Evolutionary conservation across 2,329 filamentous ascomycete species (phyloP), one percentile per base, ranked within the genome.

Genomic region (Coleophoma eucalyptorum): DNA sequence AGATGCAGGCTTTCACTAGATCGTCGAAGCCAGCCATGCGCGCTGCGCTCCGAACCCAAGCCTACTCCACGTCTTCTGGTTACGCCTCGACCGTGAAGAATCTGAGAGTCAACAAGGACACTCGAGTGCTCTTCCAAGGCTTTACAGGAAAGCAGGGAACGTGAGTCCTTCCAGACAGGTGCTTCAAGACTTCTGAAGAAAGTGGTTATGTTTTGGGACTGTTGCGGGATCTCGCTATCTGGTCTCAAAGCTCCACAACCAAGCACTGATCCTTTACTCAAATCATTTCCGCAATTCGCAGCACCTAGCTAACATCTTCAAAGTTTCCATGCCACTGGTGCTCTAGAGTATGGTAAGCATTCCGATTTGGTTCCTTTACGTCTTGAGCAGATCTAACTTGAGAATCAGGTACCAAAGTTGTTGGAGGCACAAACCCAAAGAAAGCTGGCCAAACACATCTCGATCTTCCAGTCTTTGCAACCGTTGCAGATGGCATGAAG

Each of bases 401-500:
- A 34, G 16, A 34, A 48, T 56, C 65, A 95, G 90, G 93, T 71
- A 99, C 94, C 65, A 93, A 96, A 71, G 90, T 99, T 61, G 91
- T 99, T 61, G 94, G 94, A 72, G 94, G 94, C 69, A 97, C 93
- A 68, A 97, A 97, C 79, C 94, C 94, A 69, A 97, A 96, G 83
- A 99, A 99, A 80, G 94, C 94, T 60, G 94, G 94, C 67, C 76
- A 83, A 65, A 86, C 84, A 69, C 94, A 99, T 74, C 84, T 99
- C 57, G 90, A 85, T 69, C 87, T 88, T 62, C 94, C 94, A 53
- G 94, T 99, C 67, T 99, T 97, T 75, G 89, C 84, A 65, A 93
- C 82, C 64, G 94, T 99, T 62, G 75, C 76, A 62, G 91, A 99
- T 50, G 94, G 89, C 58, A 84, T 96, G 59, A 94, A 92, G 80